Evolutionary conservation across 1,284 basidiomycete genomes (phyloP), one percentile per base, ranked within the genome.

Genomic region (Leccinum griseonigrum): DNA sequence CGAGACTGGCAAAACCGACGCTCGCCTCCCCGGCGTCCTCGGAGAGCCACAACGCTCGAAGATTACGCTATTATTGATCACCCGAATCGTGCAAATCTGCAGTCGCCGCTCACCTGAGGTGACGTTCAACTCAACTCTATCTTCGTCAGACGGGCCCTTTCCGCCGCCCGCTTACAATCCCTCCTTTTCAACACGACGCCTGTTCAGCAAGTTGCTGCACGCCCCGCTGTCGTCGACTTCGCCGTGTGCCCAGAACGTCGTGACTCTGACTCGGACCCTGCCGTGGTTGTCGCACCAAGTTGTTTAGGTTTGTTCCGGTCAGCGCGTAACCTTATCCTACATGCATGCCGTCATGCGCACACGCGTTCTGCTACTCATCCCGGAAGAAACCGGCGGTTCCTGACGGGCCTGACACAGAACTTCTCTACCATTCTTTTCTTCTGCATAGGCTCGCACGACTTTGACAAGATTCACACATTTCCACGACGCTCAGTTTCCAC

Each of bases 311-410:
- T 63, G 57, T 32, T 46, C 46, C 34, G 60, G 13, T 36, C 54
- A 32, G 36, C 54, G 46, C 4, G 16, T 40, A 54, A 54, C 52
- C 10, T 18, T 31, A 28, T 14, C 16, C n/a, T 29, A 26, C 53
- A 8, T 9, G 7, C 4, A 60, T 61, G 54, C 28, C 61, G 60
- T 61, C 43, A 66, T 53, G 31, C 16, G 11, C 52, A 60, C 29
- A 54, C 59, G 54, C 66, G 40, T 40, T 34, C 36, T 29, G 26
- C 14, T 18, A 14, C 36, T 9, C 11, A 7, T 16, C 34, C 1
- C 66, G 69, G 67, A 67, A 64, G 34, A 60, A 56, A 16, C 68
- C 68, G 66, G 69, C 36, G 13, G 36, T 67, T n/a, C 40, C 51
- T 69, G 58, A 18, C 36, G 50, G 22, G 22, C 22, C 22, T 22